Base-by-base conservation (phyloP, 2,329 filamentous ascomycete species). In the Chaetomium olivaceum region DNA sequence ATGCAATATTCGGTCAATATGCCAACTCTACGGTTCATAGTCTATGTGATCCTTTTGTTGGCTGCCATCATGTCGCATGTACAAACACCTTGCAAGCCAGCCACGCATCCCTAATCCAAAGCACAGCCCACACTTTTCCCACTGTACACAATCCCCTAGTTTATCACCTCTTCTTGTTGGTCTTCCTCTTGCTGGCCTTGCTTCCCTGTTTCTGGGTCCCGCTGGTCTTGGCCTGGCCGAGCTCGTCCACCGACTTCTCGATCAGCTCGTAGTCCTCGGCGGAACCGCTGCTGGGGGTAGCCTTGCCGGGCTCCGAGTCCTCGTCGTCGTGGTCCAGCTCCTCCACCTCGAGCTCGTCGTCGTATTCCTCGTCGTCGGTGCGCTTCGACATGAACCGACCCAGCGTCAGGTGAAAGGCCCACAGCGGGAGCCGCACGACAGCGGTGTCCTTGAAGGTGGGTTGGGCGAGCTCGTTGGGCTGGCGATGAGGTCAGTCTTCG, bases 361-460 rank as follows among this genome's bases (percentile, higher is more conserved):
- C 72, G 16, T 73, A 68, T 66, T 79, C 78, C 36, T 68, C 62
- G 62, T 67, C 73, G 0, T 76, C 71, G 67, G 70, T 61, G 61
- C 71, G 74, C 73, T 78, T 74, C 68, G 74, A 69, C 16, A 87
- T 69, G 62, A 85, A 74, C 51, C 84, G 83, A 62, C 85, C 84
- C 51, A 84, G 69, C 5, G 83, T 84, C 65, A 81, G 80, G 61
- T 78, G 82, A 80, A 90, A 95, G 64, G 87, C 75, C 86, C 89
- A 96, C 62, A 89, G 75, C 0, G 95, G 95, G 5, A 96, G 80
- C 61, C 90, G 89, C 77, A 91, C 86, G 54, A 98, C 84, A 67
- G 93, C 88, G 0, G 95, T 99, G 75, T 98, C 91, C 69, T 80
- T 85, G 76, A 97, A 80, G 3, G 89, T 91, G 0, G 95, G 95